Percentiles rank a stretch among this genome's conserved stretches.
phyloP scores from a whole-genome alignment of 2,329 filamentous ascomycete species.

The Gnomoniopsis smithogilvyi region DNA sequence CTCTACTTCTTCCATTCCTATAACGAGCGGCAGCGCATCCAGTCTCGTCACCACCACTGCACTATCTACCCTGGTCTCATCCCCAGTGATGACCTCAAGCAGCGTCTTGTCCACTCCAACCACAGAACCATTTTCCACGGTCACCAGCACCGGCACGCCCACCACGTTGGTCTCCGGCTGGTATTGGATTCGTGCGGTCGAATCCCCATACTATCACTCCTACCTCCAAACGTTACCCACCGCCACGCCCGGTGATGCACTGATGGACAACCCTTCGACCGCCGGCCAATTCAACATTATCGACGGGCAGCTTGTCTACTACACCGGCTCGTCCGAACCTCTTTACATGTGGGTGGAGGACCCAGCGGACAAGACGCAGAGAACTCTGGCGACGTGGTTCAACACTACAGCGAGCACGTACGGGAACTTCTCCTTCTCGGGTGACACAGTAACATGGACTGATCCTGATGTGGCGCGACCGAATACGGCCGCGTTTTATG shows the following conservation, averaged over 20 bases:
- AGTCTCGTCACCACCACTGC: not conserved
- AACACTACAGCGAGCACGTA: slow-evolving; percentile 44
- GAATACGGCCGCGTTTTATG: slow-evolving; percentile 53
- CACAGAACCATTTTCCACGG: slow-evolving; percentile 7
- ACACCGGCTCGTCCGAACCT: slow-evolving; percentile 32
- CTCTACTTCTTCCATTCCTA: not conserved
- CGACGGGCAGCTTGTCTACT: slow-evolving; percentile 47
- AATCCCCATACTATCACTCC: slow-evolving; percentile 49
- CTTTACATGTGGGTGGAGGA: slow-evolving; percentile 42
- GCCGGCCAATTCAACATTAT: slow-evolving; percentile 54
- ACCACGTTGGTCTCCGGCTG: slow-evolving; percentile 43
- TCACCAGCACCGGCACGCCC: slow-evolving; percentile 10
- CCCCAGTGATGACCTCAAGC: not conserved
- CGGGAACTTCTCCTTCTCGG: slow-evolving; percentile 50
- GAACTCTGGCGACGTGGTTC: slow-evolving; percentile 46
- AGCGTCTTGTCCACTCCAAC: not conserved
- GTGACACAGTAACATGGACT: slow-evolving; percentile 52
- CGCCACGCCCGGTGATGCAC: slow-evolving; percentile 37
- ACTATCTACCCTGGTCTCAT: not conserved
- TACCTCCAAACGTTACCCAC: slow-evolving; percentile 42
- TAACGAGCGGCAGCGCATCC: not conserved
- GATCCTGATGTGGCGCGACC: slow-evolving; percentile 41
- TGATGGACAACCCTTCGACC: slow-evolving; percentile 43
- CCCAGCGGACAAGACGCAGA: slow-evolving; percentile 38
- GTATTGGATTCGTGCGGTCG: slow-evolving; percentile 53